Conservation (phyloP, 176 grass and related monocot genomes). For the Cocos nucifera region DNA sequence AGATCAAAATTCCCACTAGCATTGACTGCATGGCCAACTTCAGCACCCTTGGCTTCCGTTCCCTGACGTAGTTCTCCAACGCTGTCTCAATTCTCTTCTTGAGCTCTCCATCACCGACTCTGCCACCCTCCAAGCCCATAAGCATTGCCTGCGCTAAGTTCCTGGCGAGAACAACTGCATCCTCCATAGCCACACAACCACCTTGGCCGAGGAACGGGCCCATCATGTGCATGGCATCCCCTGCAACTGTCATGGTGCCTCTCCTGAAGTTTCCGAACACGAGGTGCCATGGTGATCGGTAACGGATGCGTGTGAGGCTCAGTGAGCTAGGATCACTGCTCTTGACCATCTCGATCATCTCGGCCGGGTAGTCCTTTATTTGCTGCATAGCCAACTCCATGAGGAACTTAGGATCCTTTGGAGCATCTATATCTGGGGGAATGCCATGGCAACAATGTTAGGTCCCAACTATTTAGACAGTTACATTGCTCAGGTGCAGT, state of each 20-base stretch:
- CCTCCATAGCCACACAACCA: conserved; percentile 27
- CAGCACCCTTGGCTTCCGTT: conserved; percentile 28
- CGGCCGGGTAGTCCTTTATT: conserved; percentile 16
- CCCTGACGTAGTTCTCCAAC: conserved; percentile 16
- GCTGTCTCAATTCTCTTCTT: conserved; percentile 11
- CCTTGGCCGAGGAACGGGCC: conserved; percentile 48
- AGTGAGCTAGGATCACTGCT: conserved; percentile 17
- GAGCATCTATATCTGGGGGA: neutral
- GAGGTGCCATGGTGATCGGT: conserved; percentile 40
- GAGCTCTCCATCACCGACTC: neutral
- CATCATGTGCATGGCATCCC: conserved; percentile 56
- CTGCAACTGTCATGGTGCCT: conserved; percentile 35
- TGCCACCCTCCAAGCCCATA: neutral
- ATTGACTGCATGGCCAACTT: conserved; percentile 14
- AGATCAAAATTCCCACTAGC: neutral
- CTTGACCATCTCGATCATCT: conserved; percentile 27
- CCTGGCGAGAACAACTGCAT: conserved; percentile 34
- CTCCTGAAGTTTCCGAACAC: conserved; percentile 9
- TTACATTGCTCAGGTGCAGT: no score
- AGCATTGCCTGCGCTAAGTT: conserved; percentile 19
- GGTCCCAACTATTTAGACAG: neutral
- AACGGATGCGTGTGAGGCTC: conserved; percentile 8
- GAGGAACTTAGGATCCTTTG: neutral
- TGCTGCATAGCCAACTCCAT: conserved; percentile 3
- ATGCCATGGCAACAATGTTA: neutral